phyloP scores from a whole-genome alignment of 2,329 filamentous ascomycete genomes.

The Pseudopithomyces maydicus region DNA sequence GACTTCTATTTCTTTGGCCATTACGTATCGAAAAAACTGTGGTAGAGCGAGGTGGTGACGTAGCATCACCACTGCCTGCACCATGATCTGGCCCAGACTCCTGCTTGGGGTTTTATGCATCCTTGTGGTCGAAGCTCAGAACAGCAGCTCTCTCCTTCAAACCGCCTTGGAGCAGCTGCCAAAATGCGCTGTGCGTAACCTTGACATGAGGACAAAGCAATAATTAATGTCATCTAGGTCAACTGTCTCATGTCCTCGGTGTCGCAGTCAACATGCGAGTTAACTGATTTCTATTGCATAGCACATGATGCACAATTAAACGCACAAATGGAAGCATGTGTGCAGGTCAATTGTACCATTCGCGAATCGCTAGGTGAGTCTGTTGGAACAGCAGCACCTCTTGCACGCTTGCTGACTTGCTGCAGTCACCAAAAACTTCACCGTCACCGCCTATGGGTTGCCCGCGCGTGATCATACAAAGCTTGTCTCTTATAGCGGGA shows the following conservation, averaged over 20 bases:
- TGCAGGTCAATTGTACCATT: constrained; percentile 26
- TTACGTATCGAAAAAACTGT: no score
- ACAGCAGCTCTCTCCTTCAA: constrained; percentile 8
- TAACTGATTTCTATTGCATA: constrained; percentile 33
- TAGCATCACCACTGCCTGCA: neutral
- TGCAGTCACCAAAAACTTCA: constrained; percentile 48
- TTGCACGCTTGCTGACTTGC: constrained; percentile 6
- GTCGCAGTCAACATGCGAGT: constrained; percentile 26
- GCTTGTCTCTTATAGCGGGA: constrained; percentile 36
- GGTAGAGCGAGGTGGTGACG: no score
- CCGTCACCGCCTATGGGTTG: constrained; percentile 38
- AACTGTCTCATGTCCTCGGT: constrained; percentile 26
- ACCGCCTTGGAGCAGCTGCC: constrained; percentile 6
- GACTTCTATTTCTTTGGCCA: no score
- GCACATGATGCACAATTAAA: constrained; percentile 21
- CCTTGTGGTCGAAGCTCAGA: constrained; percentile 2
- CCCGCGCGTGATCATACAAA: constrained; percentile 44
- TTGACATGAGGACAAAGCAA: neutral
- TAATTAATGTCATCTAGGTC: constrained; percentile 17
- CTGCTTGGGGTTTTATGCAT: neutral
- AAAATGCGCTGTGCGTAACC: constrained; percentile 9
- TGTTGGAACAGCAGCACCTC: no score
- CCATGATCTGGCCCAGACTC: neutral
- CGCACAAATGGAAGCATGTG: constrained; percentile 22
- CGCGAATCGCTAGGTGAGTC: constrained; percentile 32